Conservation (phyloP, 768 basidiomycete genomes). For the Psilocybe tampanensis region DNA sequence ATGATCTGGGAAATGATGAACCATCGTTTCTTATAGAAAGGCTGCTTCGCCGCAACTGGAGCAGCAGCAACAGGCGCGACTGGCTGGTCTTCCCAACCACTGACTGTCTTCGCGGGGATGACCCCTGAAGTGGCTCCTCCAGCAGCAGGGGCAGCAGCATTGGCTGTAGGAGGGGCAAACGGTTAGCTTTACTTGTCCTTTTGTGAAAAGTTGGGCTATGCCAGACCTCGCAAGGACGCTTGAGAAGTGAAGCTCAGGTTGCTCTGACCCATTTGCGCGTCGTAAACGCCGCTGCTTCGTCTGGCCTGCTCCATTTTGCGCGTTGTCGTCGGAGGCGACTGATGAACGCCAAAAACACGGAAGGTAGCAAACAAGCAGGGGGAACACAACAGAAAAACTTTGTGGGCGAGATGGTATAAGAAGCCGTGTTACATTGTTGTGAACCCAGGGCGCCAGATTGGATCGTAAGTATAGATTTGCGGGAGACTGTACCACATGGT, state of each 20-base stretch:
- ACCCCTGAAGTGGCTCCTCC: constrained; percentile 22
- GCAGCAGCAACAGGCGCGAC: constrained; percentile 15
- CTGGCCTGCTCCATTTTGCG: constrained; percentile 41
- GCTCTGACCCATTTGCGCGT: constrained; percentile 27
- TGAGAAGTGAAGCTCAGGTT: constrained; percentile 32
- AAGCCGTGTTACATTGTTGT: constrained; percentile 5
- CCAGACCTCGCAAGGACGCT: constrained; percentile 37
- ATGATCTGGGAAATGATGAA: constrained; percentile 64
- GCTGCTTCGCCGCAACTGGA: constrained; percentile 28
- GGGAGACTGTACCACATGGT: constrained; percentile 9
- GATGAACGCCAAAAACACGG: constrained; percentile 11
- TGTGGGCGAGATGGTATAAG: constrained; percentile 12
- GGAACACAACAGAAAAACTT: not conserved
- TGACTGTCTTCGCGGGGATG: constrained; percentile 17
- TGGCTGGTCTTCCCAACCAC: constrained; percentile 21
- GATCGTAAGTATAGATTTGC: constrained; percentile 17
- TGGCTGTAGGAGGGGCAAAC: constrained; percentile 23
- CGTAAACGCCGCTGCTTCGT: constrained; percentile 38
- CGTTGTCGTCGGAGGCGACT: constrained; percentile 11
- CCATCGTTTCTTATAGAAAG: constrained; percentile 63
- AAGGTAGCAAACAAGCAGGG: constrained; percentile 11
- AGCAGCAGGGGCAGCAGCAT: constrained; percentile 36
- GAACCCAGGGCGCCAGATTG: constrained; percentile 16
- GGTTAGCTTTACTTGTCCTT: not conserved
- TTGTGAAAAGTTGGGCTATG: not conserved